Percentiles rank a stretch among this genome's conserved stretches.
phyloP scores from a whole-genome alignment of 2,329 filamentous ascomycete genomes.

The Fusarium nematophilum region DNA sequence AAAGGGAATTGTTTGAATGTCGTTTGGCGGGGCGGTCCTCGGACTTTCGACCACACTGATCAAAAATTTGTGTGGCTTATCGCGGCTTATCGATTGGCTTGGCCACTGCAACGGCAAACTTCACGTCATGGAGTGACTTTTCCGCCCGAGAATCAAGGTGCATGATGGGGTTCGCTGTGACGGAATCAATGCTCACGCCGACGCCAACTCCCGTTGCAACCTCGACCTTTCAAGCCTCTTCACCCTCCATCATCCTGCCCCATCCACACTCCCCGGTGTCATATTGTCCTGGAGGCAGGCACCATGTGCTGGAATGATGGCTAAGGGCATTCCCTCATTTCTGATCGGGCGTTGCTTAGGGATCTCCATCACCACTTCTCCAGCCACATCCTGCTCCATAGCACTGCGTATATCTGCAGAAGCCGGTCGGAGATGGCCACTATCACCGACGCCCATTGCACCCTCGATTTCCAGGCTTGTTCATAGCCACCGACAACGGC shows the following conservation, averaged over 20 bases:
- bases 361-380: constrained; percentile 41
- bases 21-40: constrained; percentile 34
- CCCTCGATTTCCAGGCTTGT: constrained; percentile 12
- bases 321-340: constrained; percentile 53
- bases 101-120: constrained; percentile 25
- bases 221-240: constrained; percentile 14
- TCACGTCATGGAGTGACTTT: constrained; percentile 55
- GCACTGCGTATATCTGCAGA: constrained; percentile 28
- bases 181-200: constrained; percentile 36
- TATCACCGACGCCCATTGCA: constrained; percentile 12
- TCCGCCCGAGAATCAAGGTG: constrained; percentile 33
- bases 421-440: constrained; percentile 20
- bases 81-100: constrained; percentile 55
- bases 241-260: constrained; percentile 12
- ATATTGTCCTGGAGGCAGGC: constrained; percentile 41
- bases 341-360: constrained; percentile 51
- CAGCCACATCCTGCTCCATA: constrained; percentile 36
- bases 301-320: constrained; percentile 57
- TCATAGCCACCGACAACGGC: constrained; percentile 22
- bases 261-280: constrained; percentile 27
- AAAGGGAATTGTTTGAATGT: constrained; percentile 31
- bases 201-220: constrained; percentile 20
- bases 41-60: constrained; percentile 39
- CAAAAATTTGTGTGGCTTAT: constrained; percentile 57
- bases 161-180: constrained; percentile 27